These are phyloP conservation scores for Lodderomyces margitis DNA, from an alignment of 1,139 yeast genomes.

Conservation along the genomic window DNA sequence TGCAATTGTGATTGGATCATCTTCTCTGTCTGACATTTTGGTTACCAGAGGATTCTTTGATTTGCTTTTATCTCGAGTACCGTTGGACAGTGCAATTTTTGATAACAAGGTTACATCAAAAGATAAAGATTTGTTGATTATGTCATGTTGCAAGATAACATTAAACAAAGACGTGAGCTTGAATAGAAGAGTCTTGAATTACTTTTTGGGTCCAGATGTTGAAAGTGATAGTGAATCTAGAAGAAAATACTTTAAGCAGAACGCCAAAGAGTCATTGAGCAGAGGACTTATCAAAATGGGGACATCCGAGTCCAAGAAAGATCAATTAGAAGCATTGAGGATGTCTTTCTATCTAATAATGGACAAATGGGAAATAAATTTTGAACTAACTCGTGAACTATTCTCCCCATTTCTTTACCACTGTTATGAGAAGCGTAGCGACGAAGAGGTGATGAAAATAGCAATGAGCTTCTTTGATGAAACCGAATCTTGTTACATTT, in stretches of 20 bases:
- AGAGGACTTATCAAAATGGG: conserved; percentile 54
- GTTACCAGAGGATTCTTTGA: conserved; percentile 92
- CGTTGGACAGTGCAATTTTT: conserved; percentile 60
- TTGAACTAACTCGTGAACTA: conserved; percentile 64
- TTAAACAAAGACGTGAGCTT: conserved; percentile 87
- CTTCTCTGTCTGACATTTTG: conserved; percentile 49
- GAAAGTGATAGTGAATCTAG: conserved; percentile 16
- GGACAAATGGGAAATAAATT: conserved; percentile 95
- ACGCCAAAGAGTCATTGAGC: conserved; percentile 52
- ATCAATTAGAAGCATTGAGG: conserved; percentile 52
- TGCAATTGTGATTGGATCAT: conserved; percentile 58
- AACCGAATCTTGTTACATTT: conserved; percentile 74
- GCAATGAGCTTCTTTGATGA: conserved; percentile 79
- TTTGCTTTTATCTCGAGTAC: conserved; percentile 63
- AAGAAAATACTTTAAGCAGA: conserved; percentile 52
- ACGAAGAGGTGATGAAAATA: conserved; percentile 49
- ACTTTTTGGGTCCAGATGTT: conserved; percentile 78
- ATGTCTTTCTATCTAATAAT: conserved; percentile 65
- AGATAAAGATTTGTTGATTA: conserved; percentile 59
- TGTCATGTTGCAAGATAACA: conserved; percentile 66
- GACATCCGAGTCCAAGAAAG: conserved; percentile 25
- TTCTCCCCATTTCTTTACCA: conserved; percentile 59
- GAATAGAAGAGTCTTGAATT: conserved; percentile 88
- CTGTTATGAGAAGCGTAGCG: conserved; percentile 23
- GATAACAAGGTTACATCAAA: conserved; percentile 43